Evolutionary conservation across 495 filamentous ascomycete species (phyloP), one percentile per base, ranked within the genome.

Genomic region (Astrothelium subdiscretum): DNA sequence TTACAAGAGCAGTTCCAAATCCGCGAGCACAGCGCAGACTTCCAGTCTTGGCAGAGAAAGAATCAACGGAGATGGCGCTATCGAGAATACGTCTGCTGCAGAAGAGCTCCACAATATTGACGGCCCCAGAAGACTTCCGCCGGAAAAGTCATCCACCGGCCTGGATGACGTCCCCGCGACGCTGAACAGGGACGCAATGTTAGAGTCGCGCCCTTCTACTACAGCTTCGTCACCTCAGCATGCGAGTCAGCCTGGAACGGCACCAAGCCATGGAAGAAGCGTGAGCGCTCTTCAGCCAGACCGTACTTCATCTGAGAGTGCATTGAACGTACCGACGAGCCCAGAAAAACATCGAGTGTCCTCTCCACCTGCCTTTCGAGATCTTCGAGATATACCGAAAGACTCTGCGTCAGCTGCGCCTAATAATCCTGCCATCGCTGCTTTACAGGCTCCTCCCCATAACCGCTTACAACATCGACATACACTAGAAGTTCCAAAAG

Each of bases 401-500:
- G 73, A 73, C 62, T 67, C 76, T 24, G 72, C 70, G 52, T 69
- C 75, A 60, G 72, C 76, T 44, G 78, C 74, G n/a, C 71, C 77
- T 13, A 69, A 79, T 18, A 75, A 32, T 76, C 74, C 64, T 69
- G 79, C 65, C 74, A 75, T 42, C 52, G 48, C 61, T 38, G 40
- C 52, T n/a, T 12, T 35, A 22, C 57, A 48, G 3, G 29, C 20
- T 29, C 29, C 57, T 24, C 72, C 72, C 12, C 69, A 76, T 18
- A 65, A 75, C 52, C 77, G 80, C 1, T 69, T 90, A 60, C 86
- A 87, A 69, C 90, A 97, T 58, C 86, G 94, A 62, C 89, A 97
- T 74, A 97, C 92, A 0, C 74, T 97, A 31, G 91, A 97, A 72
- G 90, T 97, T 1, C 87, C 94, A 64, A 79, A 85, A 75, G 70